These are phyloP conservation scores for Arachnomyces sp. DNA, from an alignment of 2,329 filamentous ascomycete species.

Conservation along the genomic window DNA sequence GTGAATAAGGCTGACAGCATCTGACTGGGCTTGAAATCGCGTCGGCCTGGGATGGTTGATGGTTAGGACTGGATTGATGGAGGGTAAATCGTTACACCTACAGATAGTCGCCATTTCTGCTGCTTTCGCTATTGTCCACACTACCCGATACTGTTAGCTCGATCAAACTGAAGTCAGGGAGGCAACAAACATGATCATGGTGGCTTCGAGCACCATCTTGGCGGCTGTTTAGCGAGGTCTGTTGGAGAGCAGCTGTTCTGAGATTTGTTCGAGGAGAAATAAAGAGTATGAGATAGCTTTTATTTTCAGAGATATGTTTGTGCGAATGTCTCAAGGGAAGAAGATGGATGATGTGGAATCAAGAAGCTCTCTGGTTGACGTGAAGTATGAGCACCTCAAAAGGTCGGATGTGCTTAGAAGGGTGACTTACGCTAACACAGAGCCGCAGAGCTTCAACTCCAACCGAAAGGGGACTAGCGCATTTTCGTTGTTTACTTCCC, in stretches of 20 bases:
- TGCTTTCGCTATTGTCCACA: constrained; percentile 98
- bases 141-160: constrained; percentile 33
- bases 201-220: constrained; percentile 97
- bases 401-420: no score
- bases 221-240: constrained; percentile 26
- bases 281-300: no score
- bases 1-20: constrained; percentile 92
- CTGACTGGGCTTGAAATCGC: constrained; percentile 90
- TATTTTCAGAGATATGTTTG: background rate
- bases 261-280: no score
- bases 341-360: no score
- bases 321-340: background rate
- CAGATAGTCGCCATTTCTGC: constrained; percentile 88
- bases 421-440: no score
- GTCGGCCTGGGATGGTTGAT: constrained; percentile 60
- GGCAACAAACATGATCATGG: constrained; percentile 72
- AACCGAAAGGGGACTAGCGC: background rate
- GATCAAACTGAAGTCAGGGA: constrained; percentile 3
- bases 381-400: no score
- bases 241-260: no score
- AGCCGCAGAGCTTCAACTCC: background rate
- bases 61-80: constrained; percentile 12
- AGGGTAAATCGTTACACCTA: constrained; percentile 25
- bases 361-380: no score
- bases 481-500: constrained; percentile 4